phyloP scores from a whole-genome alignment of 163 green algal genomes.

The Trebouxia gelatinosa region DNA sequence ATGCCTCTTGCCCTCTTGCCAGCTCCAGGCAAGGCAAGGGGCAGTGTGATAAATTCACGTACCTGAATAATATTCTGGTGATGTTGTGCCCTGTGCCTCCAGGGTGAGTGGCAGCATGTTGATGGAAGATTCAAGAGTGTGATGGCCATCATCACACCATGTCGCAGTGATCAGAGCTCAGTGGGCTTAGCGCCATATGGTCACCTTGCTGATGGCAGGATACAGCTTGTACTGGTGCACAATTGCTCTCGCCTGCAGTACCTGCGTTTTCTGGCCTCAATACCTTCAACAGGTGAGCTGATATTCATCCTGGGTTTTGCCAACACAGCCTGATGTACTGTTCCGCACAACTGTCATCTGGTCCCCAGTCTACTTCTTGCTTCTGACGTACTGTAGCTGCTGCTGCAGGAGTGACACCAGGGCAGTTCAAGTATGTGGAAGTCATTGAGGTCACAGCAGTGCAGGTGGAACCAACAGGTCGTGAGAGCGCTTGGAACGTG shows the following conservation, averaged over 20 bases:
- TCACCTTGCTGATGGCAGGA: slow-evolving; percentile 79
- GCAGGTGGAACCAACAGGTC: slow-evolving; percentile 34
- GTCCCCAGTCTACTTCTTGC: too few species aligned
- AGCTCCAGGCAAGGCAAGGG: too few species aligned
- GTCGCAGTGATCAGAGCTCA: slow-evolving; percentile 74
- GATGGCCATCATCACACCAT: slow-evolving; percentile 81
- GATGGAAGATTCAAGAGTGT: slow-evolving; percentile 72
- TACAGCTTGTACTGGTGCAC: slow-evolving; percentile 80
- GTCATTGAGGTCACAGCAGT: slow-evolving; percentile 56
- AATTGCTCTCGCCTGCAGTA: slow-evolving; percentile 70
- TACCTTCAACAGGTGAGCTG: slow-evolving; percentile 37
- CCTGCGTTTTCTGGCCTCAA: slow-evolving; percentile 72
- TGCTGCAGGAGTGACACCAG: slow-evolving; percentile 46
- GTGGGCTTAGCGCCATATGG: slow-evolving; percentile 62
- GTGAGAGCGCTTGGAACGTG: slow-evolving; percentile 71
- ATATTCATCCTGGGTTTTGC: not conserved
- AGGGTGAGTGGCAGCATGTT: slow-evolving; percentile 41
- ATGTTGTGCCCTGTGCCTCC: too few species aligned
- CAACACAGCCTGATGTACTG: too few species aligned
- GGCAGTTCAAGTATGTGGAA: slow-evolving; percentile 53
- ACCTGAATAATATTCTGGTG: too few species aligned
- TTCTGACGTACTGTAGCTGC: too few species aligned
- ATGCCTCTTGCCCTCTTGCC: too few species aligned
- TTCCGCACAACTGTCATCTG: too few species aligned
- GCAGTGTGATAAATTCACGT: too few species aligned